Evolutionary conservation across 2,329 filamentous ascomycete genomes (phyloP).

Genomic region (Claviceps spartinae): DNA sequence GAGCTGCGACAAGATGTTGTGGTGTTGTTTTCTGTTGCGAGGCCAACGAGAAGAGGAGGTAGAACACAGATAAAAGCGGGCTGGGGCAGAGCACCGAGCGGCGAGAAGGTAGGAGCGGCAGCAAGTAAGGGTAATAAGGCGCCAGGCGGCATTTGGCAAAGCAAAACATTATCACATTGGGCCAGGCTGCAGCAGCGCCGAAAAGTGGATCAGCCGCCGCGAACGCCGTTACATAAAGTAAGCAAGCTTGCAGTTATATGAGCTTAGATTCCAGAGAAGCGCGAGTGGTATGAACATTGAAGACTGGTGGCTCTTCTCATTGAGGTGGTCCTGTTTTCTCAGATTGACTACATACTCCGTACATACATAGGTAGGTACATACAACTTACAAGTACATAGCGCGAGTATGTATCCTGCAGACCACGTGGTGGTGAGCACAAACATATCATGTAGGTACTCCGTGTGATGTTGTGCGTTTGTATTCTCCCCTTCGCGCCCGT

Average conservation of each 20-base stretch:
- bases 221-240: conserved; percentile 12
- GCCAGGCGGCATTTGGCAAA: neutral
- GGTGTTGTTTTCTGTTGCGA: conserved; percentile 31
- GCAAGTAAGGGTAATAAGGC: too few species aligned
- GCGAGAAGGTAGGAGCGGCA: neutral
- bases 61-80: conserved; percentile 13
- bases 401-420: too few species aligned
- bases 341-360: too few species aligned
- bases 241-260: conserved; percentile 13
- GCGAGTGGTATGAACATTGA: neutral
- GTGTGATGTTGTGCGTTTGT: too few species aligned
- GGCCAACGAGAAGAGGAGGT: conserved; percentile 26
- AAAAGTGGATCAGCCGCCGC: neutral
- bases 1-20: conserved; percentile 20
- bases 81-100: conserved; percentile 3
- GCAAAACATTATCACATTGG: neutral
- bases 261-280: conserved; percentile 12
- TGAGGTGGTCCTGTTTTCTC: too few species aligned
- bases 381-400: neutral
- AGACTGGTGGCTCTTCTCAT: too few species aligned
- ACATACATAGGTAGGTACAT: neutral
- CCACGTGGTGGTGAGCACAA: too few species aligned
- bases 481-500: too few species aligned
- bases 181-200: neutral
- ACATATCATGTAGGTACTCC: too few species aligned